Evolutionary conservation across 306 rosid species (phyloP).

Genomic region (Sechiopsis laciniata): DNA sequence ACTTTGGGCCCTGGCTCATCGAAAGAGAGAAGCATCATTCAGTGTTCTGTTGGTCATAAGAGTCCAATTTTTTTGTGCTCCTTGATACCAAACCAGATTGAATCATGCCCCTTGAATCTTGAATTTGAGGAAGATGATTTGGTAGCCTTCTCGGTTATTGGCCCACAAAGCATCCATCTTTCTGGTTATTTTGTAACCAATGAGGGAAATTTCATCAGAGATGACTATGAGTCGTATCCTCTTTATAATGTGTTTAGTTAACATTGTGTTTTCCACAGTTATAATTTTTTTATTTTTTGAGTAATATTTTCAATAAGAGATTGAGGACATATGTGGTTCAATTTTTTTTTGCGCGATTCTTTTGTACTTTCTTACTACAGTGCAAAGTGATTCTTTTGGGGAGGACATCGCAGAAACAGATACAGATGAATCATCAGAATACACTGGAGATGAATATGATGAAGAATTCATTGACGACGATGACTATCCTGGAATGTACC

Average conservation of each 20-base stretch:
- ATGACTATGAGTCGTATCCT: slow-evolving; percentile 78
- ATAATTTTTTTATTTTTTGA: neutral
- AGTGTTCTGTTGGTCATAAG: slow-evolving; percentile 65
- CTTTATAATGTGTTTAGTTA: slow-evolving; percentile 12
- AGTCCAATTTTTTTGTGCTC: slow-evolving; percentile 75
- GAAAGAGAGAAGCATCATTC: slow-evolving; percentile 54
- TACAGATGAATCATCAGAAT: slow-evolving; percentile 67
- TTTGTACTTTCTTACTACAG: slow-evolving; percentile 38
- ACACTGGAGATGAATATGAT: slow-evolving; percentile 44
- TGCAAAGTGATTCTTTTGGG: slow-evolving; percentile 58
- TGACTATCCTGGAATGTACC: slow-evolving; percentile 43
- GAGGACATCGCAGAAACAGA: slow-evolving; percentile 56
- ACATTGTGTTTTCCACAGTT: neutral
- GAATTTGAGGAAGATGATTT: slow-evolving; percentile 63
- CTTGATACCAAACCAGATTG: slow-evolving; percentile 59
- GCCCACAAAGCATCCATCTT: slow-evolving; percentile 65
- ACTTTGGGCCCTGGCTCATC: slow-evolving; percentile 74
- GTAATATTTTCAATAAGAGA: slow-evolving; percentile 17
- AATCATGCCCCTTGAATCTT: slow-evolving; percentile 69
- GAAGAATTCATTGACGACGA: slow-evolving; percentile 50
- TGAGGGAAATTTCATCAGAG: slow-evolving; percentile 44
- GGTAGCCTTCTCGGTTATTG: slow-evolving; percentile 74
- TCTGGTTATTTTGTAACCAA: slow-evolving; percentile 67
- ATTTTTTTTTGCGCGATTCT: neutral
- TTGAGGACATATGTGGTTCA: neutral